These are phyloP conservation scores for Candida ascalaphidarum DNA, from an alignment of 805 yeast genomes.

Conservation along the genomic window DNA sequence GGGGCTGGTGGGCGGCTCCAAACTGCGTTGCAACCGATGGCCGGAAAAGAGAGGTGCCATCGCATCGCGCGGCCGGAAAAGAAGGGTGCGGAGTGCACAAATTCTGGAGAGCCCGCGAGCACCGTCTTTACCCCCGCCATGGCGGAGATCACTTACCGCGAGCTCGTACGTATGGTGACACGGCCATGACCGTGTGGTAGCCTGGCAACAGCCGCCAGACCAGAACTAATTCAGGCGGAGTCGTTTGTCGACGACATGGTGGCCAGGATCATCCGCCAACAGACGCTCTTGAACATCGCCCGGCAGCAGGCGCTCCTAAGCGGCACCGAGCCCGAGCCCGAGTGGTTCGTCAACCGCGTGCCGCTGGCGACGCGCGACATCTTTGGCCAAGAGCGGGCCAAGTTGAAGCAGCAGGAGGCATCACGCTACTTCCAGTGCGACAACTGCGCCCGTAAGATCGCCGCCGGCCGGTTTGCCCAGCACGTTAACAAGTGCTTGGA, in stretches of 20 bases:
- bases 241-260: conserved; percentile 28
- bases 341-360: conserved; percentile 5
- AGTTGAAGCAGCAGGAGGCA: conserved; percentile 35
- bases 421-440: conserved; percentile 64
- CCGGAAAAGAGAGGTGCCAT: too few species aligned
- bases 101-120: too few species aligned
- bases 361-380: conserved; percentile 28
- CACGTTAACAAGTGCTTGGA: conserved; percentile 87
- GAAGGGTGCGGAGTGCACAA: too few species aligned
- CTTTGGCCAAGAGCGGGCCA: conserved; percentile 41
- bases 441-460: conserved; percentile 78
- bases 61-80: too few species aligned
- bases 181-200: too few species aligned
- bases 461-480: conserved; percentile 88
- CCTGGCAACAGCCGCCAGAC: too few species aligned
- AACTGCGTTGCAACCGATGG: too few species aligned
- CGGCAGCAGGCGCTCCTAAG: conserved; percentile 11
- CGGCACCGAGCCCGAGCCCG: conserved; percentile 8
- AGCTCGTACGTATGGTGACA: too few species aligned
- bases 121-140: too few species aligned
- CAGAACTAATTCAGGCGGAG: conserved; percentile 27
- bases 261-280: conserved; percentile 21
- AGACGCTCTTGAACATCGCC: conserved; percentile 17
- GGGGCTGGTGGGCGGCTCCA: too few species aligned
- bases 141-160: too few species aligned